These are phyloP conservation scores for Solanum pinnatisectum DNA, from an alignment of 257 asterid species.

Conservation along the genomic window DNA sequence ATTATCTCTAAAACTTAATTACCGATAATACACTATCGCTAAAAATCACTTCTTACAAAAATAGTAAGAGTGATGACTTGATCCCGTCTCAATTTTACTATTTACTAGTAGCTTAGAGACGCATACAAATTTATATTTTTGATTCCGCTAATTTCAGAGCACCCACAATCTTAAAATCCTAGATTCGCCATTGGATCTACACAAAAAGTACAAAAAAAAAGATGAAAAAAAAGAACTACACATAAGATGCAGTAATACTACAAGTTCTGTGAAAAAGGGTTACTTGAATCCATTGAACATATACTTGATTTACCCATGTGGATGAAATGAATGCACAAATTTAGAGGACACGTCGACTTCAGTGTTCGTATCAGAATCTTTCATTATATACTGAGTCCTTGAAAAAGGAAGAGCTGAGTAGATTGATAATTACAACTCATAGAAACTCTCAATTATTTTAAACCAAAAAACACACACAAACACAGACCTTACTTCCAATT, in stretches of 20 bases:
- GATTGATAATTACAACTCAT: neutral
- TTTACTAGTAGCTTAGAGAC: neutral
- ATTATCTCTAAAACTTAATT: neutral
- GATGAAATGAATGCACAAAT: neutral
- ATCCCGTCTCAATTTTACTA: neutral
- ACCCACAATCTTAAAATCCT: too few species aligned
- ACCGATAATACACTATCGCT: too few species aligned
- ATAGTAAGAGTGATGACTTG: neutral
- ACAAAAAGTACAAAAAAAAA: neutral
- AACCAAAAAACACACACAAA: neutral
- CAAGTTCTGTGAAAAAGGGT: neutral
- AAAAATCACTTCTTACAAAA: too few species aligned
- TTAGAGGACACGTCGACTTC: neutral
- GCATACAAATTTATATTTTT: too few species aligned
- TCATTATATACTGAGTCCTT: neutral
- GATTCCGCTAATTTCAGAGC: too few species aligned
- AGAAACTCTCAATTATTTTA: neutral
- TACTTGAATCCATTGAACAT: neutral
- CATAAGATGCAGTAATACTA: neutral
- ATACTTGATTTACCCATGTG: neutral
- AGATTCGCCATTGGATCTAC: accelerated
- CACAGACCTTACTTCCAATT: neutral
- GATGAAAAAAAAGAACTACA: neutral
- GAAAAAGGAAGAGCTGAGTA: neutral
- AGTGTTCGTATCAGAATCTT: neutral